These are phyloP conservation scores for Schizophyllum commune DNA, from an alignment of 1,284 basidiomycete genomes.

Conservation along the genomic window DNA sequence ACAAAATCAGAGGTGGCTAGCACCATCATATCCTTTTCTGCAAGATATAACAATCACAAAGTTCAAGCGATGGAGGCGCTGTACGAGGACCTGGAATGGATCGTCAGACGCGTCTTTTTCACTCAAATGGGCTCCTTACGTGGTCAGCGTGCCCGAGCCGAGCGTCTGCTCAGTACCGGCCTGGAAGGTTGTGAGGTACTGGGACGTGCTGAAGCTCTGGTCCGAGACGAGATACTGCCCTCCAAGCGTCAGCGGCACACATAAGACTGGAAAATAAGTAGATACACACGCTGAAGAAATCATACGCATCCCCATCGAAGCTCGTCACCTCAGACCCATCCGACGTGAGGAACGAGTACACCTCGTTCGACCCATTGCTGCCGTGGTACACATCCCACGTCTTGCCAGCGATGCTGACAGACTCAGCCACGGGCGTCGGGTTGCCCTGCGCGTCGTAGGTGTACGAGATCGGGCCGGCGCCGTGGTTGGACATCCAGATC, in stretches of 20 bases:
- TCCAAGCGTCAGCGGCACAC: background rate
- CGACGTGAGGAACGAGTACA: constrained; percentile 55
- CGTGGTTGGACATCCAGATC: constrained; percentile 58
- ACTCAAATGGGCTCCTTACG: constrained; percentile 24
- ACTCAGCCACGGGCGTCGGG: constrained; percentile 37
- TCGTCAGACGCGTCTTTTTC: background rate
- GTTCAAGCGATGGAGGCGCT: background rate
- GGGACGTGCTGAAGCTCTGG: constrained; percentile 20
- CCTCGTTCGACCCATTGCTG: constrained; percentile 50
- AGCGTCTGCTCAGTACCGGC: constrained; percentile 50
- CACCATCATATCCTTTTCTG: too few species aligned
- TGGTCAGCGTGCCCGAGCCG: constrained; percentile 45
- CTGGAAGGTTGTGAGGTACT: constrained; percentile 48
- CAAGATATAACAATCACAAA: too few species aligned
- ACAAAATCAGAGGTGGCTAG: too few species aligned
- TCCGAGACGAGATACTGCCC: background rate
- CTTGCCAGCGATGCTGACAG: constrained; percentile 39
- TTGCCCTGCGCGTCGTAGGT: constrained; percentile 27
- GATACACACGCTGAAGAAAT: constrained; percentile 41
- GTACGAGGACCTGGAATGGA: background rate
- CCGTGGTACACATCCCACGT: constrained; percentile 56
- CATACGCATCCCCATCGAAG: constrained; percentile 49
- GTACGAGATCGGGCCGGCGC: constrained; percentile 50
- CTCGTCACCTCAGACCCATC: constrained; percentile 31
- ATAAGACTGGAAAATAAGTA: background rate